phyloP scores from a whole-genome alignment of 805 yeast species.

The Zygotorulaspora danielsina region DNA sequence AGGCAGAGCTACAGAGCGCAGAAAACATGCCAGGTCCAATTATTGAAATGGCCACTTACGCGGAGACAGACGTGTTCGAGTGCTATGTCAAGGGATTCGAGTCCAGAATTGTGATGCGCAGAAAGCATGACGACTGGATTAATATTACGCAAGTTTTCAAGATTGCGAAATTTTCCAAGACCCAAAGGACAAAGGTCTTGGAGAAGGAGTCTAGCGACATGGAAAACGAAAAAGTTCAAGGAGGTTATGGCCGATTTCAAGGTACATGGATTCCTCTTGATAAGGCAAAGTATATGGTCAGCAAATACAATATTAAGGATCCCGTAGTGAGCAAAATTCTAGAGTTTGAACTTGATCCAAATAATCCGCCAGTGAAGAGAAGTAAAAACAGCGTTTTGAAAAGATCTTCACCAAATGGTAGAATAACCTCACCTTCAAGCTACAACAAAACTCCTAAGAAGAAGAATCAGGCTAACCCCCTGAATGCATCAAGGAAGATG shows the following conservation, averaged over 20 bases:
- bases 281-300: constrained; percentile 56
- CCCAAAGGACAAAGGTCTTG: constrained; percentile 69
- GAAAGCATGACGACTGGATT: constrained; percentile 90
- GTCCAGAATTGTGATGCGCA: constrained; percentile 57
- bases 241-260: constrained; percentile 81
- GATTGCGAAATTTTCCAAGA: constrained; percentile 73
- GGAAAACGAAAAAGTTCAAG: constrained; percentile 74
- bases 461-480: constrained; percentile 9
- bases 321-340: constrained; percentile 49
- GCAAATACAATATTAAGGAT: constrained; percentile 47
- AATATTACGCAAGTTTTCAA: constrained; percentile 80
- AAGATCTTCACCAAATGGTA: constrained; percentile 31
- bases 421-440: constrained; percentile 34
- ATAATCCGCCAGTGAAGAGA: constrained; percentile 43
- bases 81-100: constrained; percentile 54
- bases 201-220: constrained; percentile 71
- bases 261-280: constrained; percentile 82
- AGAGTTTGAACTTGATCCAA: constrained; percentile 48
- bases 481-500: constrained; percentile 10
- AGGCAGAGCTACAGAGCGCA: background rate
- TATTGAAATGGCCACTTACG: constrained; percentile 43
- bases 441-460: constrained; percentile 35
- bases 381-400: constrained; percentile 35
- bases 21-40: constrained; percentile 16
- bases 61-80: constrained; percentile 53